Evolutionary conservation across 495 filamentous ascomycete species (phyloP).

Genomic region (Penicillium cinerascens): DNA sequence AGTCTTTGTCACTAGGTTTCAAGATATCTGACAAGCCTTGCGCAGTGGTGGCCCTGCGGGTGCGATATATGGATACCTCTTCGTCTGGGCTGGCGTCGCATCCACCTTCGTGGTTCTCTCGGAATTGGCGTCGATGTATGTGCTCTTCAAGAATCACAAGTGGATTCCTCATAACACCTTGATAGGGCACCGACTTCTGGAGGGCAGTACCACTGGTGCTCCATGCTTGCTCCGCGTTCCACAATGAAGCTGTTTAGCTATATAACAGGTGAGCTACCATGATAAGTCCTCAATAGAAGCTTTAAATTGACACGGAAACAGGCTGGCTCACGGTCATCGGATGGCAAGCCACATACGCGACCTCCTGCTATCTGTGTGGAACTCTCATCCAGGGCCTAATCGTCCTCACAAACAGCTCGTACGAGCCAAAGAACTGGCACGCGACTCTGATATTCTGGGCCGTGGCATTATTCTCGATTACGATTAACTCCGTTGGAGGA

Average conservation of each 20-base stretch:
- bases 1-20: too few species aligned
- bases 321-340: conserved; percentile 47
- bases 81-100: conserved; percentile 42
- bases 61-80: conserved; percentile 50
- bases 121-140: conserved; percentile 44
- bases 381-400: conserved; percentile 42
- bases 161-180: not conserved
- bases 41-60: conserved; percentile 48
- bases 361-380: conserved; percentile 38
- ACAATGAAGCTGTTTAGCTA: conserved; percentile 44
- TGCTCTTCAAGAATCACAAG: not conserved
- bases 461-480: conserved; percentile 30
- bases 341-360: conserved; percentile 43
- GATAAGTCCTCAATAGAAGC: too few species aligned
- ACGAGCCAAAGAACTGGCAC: conserved; percentile 38
- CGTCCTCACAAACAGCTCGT: conserved; percentile 32
- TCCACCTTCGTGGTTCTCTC: conserved; percentile 31
- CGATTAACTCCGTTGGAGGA: conserved; percentile 40
- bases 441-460: conserved; percentile 44
- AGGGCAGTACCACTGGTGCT: conserved; percentile 54
- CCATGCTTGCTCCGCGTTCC: conserved; percentile 43
- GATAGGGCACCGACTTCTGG: conserved; percentile 46
- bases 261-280: conserved; percentile 37
- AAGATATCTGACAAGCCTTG: not conserved
- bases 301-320: conserved; percentile 2